phyloP scores from a whole-genome alignment of 345 rosid species.

The Noccaea caerulescens region DNA sequence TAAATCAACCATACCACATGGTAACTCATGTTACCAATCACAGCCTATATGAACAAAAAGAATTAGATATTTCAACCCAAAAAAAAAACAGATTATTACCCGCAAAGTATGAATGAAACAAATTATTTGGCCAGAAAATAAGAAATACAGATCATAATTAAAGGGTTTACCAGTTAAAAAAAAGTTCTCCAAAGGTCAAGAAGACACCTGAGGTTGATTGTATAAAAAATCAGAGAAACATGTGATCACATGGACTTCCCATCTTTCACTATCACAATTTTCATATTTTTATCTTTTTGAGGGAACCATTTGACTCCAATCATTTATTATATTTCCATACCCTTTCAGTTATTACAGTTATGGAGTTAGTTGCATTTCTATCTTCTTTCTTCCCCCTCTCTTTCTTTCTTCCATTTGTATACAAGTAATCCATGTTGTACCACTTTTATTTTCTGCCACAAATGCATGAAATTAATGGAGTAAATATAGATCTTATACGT shows the following conservation, averaged over 20 bases:
- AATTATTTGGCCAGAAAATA: conserved; percentile 11
- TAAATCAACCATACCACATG: no score
- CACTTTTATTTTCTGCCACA: neutral
- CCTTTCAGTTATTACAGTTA: conserved; percentile 74
- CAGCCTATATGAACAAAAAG: no score
- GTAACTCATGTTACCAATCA: no score
- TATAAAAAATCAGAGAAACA: conserved; percentile 44
- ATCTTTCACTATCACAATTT: conserved; percentile 50
- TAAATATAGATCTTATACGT: no score
- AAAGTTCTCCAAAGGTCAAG: conserved; percentile 27
- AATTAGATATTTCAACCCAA: neutral
- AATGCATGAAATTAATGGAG: no score
- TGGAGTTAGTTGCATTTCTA: conserved; percentile 53
- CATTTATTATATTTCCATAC: conserved; percentile 47
- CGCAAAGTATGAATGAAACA: conserved; percentile 6
- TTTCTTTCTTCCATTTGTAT: neutral
- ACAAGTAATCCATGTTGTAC: conserved; percentile 10
- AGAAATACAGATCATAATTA: conserved; percentile 1
- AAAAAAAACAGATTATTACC: neutral
- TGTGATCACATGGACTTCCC: conserved; percentile 65
- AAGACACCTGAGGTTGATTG: conserved; percentile 45
- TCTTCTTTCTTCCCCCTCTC: neutral
- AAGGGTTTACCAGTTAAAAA: conserved; percentile 36
- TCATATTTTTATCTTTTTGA: neutral
- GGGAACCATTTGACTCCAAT: conserved; percentile 48